Conservation (phyloP, 306 rosid genomes). For the Acacia confusa region DNA sequence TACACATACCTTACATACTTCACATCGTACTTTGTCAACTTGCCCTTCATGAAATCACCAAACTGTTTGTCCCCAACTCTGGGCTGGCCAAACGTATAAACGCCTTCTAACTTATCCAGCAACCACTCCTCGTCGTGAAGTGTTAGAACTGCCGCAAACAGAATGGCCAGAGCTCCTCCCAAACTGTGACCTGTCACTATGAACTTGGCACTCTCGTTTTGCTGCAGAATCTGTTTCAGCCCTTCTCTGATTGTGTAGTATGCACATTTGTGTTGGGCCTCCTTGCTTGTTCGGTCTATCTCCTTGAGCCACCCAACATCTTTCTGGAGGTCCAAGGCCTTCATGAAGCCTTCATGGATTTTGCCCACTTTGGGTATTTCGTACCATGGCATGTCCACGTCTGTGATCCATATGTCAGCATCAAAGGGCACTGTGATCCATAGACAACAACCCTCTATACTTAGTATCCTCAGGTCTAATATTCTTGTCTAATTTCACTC, state of each 20-base stretch:
- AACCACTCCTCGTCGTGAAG: conserved; percentile 58
- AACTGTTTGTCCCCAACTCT: conserved; percentile 33
- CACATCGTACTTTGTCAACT: conserved; percentile 41
- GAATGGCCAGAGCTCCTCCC: conserved; percentile 76
- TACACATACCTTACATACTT: conserved; percentile 54
- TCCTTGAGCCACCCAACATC: conserved; percentile 66
- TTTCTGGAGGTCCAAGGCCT: conserved; percentile 51
- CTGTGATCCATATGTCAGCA: conserved; percentile 60
- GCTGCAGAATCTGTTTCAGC: conserved; percentile 37
- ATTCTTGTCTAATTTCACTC: conserved; percentile 41
- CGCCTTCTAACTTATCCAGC: conserved; percentile 43
- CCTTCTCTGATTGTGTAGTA: conserved; percentile 55
- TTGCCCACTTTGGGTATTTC: conserved; percentile 55
- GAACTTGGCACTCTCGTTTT: conserved; percentile 55
- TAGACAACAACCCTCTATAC: conserved; percentile 32
- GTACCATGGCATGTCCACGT: conserved; percentile 71
- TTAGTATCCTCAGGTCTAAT: conserved; percentile 28
- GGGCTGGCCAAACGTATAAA: conserved; percentile 21
- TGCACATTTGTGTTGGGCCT: conserved; percentile 38
- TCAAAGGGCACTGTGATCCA: conserved; percentile 68
- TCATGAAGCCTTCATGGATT: conserved; percentile 64
- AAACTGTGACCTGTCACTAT: conserved; percentile 82
- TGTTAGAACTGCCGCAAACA: conserved; percentile 57
- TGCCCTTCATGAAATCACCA: conserved; percentile 54
- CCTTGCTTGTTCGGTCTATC: not conserved